These are phyloP conservation scores for Agaricus blazei DNA, from an alignment of 768 basidiomycete species.

Conservation along the genomic window DNA sequence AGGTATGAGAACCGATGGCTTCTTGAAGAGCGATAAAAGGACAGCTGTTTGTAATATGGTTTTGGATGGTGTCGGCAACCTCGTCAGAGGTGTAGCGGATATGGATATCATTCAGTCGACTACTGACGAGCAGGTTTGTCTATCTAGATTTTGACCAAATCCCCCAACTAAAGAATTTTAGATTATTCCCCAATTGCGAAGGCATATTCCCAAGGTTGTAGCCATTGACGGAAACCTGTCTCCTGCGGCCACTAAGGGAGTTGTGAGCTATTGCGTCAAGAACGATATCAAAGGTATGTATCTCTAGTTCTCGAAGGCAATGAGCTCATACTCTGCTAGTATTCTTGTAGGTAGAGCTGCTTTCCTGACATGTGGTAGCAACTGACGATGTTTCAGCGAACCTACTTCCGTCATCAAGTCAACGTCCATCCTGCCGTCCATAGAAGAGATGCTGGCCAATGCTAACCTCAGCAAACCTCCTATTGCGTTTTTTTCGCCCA, in stretches of 20 bases:
- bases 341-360: conserved; percentile 57
- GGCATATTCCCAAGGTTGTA: conserved; percentile 51
- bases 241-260: conserved; percentile 39
- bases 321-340: conserved; percentile 33
- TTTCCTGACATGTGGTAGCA: background rate
- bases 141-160: background rate
- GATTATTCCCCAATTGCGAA: conserved; percentile 46
- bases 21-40: conserved; percentile 33
- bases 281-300: conserved; percentile 50
- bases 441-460: conserved; percentile 32
- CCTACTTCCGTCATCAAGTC: conserved; percentile 91
- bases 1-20: conserved; percentile 83
- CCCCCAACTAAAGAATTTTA: conserved; percentile 19
- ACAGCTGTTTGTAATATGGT: conserved; percentile 89
- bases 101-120: conserved; percentile 68
- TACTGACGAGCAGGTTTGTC: conserved; percentile 35
- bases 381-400: conserved; percentile 48
- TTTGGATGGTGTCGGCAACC: conserved; percentile 62
- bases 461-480: conserved; percentile 28
- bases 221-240: conserved; percentile 77
- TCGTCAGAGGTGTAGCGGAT: conserved; percentile 88
- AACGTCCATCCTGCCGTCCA: conserved; percentile 58
- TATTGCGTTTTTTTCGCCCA: conserved; percentile 78
- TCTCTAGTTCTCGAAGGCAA: background rate
- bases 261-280: conserved; percentile 49